phyloP scores from a whole-genome alignment of 1,284 basidiomycete genomes.

The Rhodotorula sp. region DNA sequence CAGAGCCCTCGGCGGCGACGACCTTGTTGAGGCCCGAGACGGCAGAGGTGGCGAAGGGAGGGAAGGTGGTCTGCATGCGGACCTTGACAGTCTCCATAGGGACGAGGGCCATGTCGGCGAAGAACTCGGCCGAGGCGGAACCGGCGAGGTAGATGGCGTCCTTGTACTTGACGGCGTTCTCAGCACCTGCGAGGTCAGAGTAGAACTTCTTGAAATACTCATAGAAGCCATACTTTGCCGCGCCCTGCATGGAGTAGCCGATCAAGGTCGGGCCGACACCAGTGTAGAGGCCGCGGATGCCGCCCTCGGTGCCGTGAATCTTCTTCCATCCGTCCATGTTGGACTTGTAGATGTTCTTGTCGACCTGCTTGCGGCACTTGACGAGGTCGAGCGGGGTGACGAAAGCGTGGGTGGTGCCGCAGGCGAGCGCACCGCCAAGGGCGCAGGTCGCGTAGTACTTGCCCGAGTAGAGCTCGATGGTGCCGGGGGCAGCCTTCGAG shows the following conservation, averaged over 20 bases:
- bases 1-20: conserved; percentile 44
- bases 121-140: conserved; percentile 47
- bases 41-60: conserved; percentile 44
- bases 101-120: conserved; percentile 47
- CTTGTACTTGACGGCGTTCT: conserved; percentile 48
- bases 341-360: conserved; percentile 47
- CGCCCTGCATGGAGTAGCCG: conserved; percentile 48
- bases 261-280: conserved; percentile 46
- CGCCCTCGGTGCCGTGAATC: conserved; percentile 45
- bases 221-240: conserved; percentile 48
- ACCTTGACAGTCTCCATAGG: conserved; percentile 49
- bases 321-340: conserved; percentile 47
- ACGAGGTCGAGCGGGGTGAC: conserved; percentile 48
- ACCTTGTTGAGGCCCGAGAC: conserved; percentile 43
- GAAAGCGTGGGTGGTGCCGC: conserved; percentile 47
- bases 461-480: conserved; percentile 46
- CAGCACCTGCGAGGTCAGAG: conserved; percentile 45
- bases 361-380: conserved; percentile 48
- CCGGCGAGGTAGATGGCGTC: conserved; percentile 47
- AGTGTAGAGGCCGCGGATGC: conserved; percentile 46
- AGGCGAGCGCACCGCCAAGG: conserved; percentile 46
- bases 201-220: conserved; percentile 46
- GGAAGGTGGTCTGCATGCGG: conserved; percentile 48
- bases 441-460: conserved; percentile 47
- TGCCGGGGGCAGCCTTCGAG: conserved; percentile 36